Evolutionary conservation across 1,284 basidiomycete species (phyloP).

Genomic region (Boletus sp.): DNA sequence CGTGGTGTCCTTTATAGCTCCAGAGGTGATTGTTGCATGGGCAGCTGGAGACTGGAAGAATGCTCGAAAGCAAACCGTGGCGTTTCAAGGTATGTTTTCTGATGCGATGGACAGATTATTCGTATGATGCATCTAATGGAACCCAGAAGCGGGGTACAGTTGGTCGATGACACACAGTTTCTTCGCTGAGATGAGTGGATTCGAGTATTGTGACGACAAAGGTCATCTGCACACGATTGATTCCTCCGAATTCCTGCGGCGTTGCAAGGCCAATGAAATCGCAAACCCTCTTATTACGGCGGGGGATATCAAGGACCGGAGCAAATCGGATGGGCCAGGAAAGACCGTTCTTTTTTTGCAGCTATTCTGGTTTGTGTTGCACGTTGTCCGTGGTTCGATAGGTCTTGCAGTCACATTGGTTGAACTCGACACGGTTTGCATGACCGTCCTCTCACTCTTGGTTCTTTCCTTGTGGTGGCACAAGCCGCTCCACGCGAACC

Average conservation of each 20-base stretch:
- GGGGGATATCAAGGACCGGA: background rate
- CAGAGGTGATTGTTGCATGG: background rate
- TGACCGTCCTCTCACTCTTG: background rate
- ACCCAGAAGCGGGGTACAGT: background rate
- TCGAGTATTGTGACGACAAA: background rate
- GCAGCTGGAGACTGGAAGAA: background rate
- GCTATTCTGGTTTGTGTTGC: background rate
- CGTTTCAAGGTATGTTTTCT: conserved; percentile 2
- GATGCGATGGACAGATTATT: background rate
- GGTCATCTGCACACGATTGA: background rate
- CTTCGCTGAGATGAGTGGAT: conserved; percentile 10
- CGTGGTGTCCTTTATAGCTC: background rate
- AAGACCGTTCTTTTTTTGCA: background rate
- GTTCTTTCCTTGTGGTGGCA: background rate
- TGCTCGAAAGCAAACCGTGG: background rate
- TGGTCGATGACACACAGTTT: conserved; percentile 11
- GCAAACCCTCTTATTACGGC: background rate
- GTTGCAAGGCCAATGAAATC: background rate
- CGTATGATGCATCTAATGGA: background rate
- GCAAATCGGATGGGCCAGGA: background rate
- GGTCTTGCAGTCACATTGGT: background rate
- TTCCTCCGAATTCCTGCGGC: background rate
- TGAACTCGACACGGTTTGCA: background rate
- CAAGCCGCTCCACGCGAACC: background rate
- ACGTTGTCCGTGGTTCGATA: background rate